A percentile compares a stretch with the other conserved stretches of the same genome.
These are phyloP conservation scores for Apiotrichum gamsii DNA, from an alignment of 1,284 basidiomycete genomes.

Conservation along the genomic window DNA sequence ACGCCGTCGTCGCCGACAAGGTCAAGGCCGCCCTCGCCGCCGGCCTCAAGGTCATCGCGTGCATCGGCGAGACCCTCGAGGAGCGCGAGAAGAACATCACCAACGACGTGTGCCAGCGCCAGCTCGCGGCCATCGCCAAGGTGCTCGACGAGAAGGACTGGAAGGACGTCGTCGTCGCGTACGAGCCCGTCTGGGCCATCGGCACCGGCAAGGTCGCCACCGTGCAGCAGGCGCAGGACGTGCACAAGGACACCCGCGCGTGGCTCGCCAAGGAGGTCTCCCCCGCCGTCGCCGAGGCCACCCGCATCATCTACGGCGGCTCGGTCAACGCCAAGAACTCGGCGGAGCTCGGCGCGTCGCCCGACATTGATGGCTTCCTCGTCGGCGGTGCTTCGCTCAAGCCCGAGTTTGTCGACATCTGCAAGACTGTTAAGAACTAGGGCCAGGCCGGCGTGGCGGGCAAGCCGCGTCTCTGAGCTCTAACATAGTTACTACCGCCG, in stretches of 20 bases:
- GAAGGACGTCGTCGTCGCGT: conserved; percentile 92
- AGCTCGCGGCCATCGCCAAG: conserved; percentile 70
- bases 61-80: conserved; percentile 88
- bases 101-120: conserved; percentile 69
- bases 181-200: conserved; percentile 98
- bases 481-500: too few relatives aligned
- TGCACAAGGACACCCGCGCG: conserved; percentile 74
- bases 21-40: conserved; percentile 59
- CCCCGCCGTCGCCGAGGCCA: conserved; percentile 62
- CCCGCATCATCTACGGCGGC: conserved; percentile 92
- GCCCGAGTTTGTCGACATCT: conserved; percentile 90
- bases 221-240: conserved; percentile 72
- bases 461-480: too few relatives aligned
- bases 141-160: conserved; percentile 65
- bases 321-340: conserved; percentile 84
- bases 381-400: conserved; percentile 97
- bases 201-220: conserved; percentile 96
- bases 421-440: conserved; percentile 57
- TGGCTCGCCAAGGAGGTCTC: conserved; percentile 69
- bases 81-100: conserved; percentile 81
- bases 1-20: conserved; percentile 78
- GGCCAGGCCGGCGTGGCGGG: too few relatives aligned
- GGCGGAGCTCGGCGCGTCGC: conserved; percentile 67
- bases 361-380: conserved; percentile 96
- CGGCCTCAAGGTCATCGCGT: conserved; percentile 82